Evolutionary conservation across 805 yeast species (phyloP).

Genomic region (Lipomyces chichibuensis): DNA sequence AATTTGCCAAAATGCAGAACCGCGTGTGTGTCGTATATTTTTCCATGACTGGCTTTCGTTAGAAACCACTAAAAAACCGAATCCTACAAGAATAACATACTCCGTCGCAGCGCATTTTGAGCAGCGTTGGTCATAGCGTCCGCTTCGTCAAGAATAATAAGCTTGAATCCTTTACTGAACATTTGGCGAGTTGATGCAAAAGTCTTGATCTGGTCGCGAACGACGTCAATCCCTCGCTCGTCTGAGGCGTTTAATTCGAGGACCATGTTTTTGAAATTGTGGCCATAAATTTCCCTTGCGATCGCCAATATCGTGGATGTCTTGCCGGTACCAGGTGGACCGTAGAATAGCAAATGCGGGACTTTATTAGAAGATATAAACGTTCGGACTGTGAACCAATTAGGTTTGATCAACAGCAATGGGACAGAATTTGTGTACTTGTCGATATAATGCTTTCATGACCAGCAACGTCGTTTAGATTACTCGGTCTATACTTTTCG

Average conservation of each 20-base stretch:
- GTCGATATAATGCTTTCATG: constrained; percentile 85
- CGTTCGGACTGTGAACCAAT: constrained; percentile 55
- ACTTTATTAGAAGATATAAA: constrained; percentile 81
- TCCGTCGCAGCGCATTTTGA: constrained; percentile 91
- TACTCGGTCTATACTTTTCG: constrained; percentile 89
- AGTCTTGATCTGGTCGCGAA: constrained; percentile 94
- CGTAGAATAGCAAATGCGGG: constrained; percentile 92
- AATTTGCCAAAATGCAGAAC: constrained; percentile 93
- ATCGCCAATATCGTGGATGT: constrained; percentile 86
- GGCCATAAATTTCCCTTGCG: constrained; percentile 86
- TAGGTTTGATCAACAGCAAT: background rate
- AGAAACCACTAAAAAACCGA: constrained; percentile 47
- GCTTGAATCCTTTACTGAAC: constrained; percentile 91
- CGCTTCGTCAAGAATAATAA: constrained; percentile 91
- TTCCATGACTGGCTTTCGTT: constrained; percentile 58
- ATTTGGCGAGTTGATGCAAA: constrained; percentile 96
- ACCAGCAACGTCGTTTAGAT: constrained; percentile 86
- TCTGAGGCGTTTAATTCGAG: constrained; percentile 94
- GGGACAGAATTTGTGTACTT: constrained; percentile 33
- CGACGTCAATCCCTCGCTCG: constrained; percentile 97
- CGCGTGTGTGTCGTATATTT: constrained; percentile 86
- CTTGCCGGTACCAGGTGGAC: constrained; percentile 95
- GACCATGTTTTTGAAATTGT: constrained; percentile 77
- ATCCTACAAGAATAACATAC: constrained; percentile 81
- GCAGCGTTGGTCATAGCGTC: constrained; percentile 98